These are phyloP conservation scores for Aspergillus diversus DNA, from an alignment of 495 filamentous ascomycete species.

Conservation along the genomic window DNA sequence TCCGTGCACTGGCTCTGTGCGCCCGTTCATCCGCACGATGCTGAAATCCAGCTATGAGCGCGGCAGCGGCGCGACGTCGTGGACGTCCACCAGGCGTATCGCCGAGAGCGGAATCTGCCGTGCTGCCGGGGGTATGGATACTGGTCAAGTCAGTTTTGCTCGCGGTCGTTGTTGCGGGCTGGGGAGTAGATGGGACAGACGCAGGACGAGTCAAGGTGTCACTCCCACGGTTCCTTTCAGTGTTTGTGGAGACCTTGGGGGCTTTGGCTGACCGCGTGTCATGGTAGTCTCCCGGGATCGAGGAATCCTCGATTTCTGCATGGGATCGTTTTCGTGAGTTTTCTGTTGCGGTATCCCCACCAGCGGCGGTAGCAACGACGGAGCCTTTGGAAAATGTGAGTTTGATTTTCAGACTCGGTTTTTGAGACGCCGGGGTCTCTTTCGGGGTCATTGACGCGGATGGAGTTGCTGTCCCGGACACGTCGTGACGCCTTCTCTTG, in stretches of 20 bases:
- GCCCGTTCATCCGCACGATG: constrained; percentile 27
- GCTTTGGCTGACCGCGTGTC: constrained; percentile 14
- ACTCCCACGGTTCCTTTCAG: neutral
- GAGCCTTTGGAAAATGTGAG: constrained; percentile 12
- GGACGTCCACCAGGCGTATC: constrained; percentile 25
- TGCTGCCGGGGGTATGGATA: constrained; percentile 4
- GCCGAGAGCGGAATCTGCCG: neutral
- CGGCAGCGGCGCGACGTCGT: constrained; percentile 28
- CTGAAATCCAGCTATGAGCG: constrained; percentile 27
- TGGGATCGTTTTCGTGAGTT: constrained; percentile 24
- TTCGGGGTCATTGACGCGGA: neutral
- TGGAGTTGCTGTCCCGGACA: constrained; percentile 5
- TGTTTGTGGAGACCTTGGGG: constrained; percentile 5
- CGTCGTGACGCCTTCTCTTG: constrained; percentile 22
- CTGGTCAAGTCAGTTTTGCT: neutral
- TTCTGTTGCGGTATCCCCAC: neutral
- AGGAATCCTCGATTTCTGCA: constrained; percentile 21
- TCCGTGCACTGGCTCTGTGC: constrained; percentile 25
- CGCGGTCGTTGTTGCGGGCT: constrained; percentile 4
- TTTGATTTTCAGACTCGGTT: constrained; percentile 14
- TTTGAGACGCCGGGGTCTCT: constrained; percentile 10
- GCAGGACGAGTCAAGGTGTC: neutral
- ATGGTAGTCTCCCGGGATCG: constrained; percentile 1
- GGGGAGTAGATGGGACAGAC: constrained; percentile 7
- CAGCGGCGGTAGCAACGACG: neutral